These are phyloP conservation scores for Solanum hybrid DNA, from an alignment of 305 asterid genomes.

Conservation along the genomic window DNA sequence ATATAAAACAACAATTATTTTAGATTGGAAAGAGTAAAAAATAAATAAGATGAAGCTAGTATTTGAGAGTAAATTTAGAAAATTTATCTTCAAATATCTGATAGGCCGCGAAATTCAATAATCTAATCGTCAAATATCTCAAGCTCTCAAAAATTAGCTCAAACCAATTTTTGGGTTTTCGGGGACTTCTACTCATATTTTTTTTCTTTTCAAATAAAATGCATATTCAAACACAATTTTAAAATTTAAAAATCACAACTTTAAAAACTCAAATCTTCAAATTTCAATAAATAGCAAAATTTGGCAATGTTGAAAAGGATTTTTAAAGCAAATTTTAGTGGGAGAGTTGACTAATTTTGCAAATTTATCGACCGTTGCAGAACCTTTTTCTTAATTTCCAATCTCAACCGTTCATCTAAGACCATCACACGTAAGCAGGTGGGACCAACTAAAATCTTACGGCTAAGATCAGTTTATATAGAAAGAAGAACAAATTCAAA, in stretches of 20 bases:
- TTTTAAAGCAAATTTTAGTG: not conserved
- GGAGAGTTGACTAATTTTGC: not conserved
- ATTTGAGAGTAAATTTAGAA: not conserved
- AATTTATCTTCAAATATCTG: not conserved
- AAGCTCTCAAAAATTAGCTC: not conserved
- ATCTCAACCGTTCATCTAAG: constrained; percentile 8
- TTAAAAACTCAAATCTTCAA: not conserved
- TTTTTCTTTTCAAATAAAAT: not conserved
- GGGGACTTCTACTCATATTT: not conserved
- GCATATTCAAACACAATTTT: not conserved
- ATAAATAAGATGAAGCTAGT: not conserved
- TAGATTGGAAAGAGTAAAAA: not conserved
- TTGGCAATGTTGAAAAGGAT: not conserved
- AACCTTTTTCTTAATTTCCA: not conserved
- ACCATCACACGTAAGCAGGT: constrained; percentile 8
- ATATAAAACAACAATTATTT: not conserved
- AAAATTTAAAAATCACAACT: not conserved
- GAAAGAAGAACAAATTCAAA: constrained; percentile 31
- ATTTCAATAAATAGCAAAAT: not conserved
- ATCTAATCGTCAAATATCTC: not conserved
- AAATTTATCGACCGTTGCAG: constrained; percentile 10
- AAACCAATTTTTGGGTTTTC: not conserved
- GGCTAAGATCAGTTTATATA: not conserved
- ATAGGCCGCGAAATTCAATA: not conserved
- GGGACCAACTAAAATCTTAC: constrained; percentile 5